Conservation (phyloP, 2,329 filamentous ascomycete species). For the Aspergillus sergii region DNA sequence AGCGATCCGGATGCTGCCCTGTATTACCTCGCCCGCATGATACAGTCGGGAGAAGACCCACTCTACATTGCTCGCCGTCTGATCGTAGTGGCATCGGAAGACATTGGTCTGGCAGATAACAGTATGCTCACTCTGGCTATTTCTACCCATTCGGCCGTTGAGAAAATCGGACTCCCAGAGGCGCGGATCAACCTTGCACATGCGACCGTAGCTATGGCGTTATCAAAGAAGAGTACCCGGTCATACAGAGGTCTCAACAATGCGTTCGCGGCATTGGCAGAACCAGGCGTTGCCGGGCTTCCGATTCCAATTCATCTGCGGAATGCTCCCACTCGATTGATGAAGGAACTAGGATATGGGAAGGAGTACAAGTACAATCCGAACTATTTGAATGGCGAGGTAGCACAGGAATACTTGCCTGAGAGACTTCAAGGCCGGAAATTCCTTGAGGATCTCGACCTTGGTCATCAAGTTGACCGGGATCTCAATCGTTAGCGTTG, state of each 20-base stretch:
- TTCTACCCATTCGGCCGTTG: constrained; percentile 80
- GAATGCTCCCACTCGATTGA: constrained; percentile 87
- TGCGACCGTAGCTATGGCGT: constrained; percentile 75
- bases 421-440: constrained; percentile 68
- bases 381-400: constrained; percentile 78
- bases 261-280: constrained; percentile 74
- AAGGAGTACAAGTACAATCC: constrained; percentile 97
- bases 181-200: constrained; percentile 91
- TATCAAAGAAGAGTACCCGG: constrained; percentile 83
- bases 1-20: constrained; percentile 83
- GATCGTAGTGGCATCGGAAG: constrained; percentile 92
- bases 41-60: constrained; percentile 91
- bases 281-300: constrained; percentile 79
- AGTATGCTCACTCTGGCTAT: constrained; percentile 81
- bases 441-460: constrained; percentile 78
- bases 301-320: constrained; percentile 85
- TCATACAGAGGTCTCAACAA: constrained; percentile 82
- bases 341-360: constrained; percentile 91
- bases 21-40: constrained; percentile 95
- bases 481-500: constrained; percentile 49
- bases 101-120: constrained; percentile 88
- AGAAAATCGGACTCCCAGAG: constrained; percentile 95
- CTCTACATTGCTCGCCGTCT: constrained; percentile 90
- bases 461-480: constrained; percentile 77
- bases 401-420: constrained; percentile 89